A percentile compares a stretch with the other conserved stretches of the same genome.
phyloP scores from a whole-genome alignment of 306 rosid species.

The Fagus sylvatica region DNA sequence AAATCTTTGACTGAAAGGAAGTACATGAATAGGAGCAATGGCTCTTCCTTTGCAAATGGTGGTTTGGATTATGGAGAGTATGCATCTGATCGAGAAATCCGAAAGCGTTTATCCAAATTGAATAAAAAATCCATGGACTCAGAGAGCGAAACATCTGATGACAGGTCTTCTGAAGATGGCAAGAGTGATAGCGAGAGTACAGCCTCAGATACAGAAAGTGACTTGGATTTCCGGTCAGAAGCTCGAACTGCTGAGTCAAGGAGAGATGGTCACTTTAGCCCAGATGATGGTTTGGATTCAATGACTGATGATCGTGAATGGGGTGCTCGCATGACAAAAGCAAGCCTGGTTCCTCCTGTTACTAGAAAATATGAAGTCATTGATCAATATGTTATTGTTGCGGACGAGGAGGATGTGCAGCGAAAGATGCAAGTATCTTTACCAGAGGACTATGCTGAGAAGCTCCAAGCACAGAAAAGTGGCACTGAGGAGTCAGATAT shows the following conservation, averaged over 20 bases:
- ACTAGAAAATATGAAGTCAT: conserved; percentile 94
- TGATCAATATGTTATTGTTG: conserved; percentile 78
- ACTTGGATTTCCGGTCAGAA: conserved; percentile 51
- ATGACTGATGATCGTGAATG: conserved; percentile 87
- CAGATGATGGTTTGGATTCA: conserved; percentile 57
- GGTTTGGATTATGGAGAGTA: conserved; percentile 64
- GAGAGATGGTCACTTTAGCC: conserved; percentile 48
- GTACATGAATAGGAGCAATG: conserved; percentile 64
- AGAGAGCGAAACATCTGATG: conserved; percentile 90
- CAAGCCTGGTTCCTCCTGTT: conserved; percentile 98
- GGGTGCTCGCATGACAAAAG: conserved; percentile 99
- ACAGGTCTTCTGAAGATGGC: conserved; percentile 70
- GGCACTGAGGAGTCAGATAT: conserved; percentile 95
- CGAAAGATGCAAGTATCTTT: conserved; percentile 92
- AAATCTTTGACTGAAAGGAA: conserved; percentile 68
- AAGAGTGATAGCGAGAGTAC: conserved; percentile 75
- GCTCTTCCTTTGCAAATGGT: conserved; percentile 47
- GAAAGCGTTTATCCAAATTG: conserved; percentile 76
- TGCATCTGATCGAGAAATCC: conserved; percentile 86
- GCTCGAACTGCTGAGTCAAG: conserved; percentile 50
- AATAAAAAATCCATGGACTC: conserved; percentile 76
- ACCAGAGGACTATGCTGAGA: conserved; percentile 94
- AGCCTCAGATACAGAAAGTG: conserved; percentile 68
- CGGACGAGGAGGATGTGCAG: conserved; percentile 87
- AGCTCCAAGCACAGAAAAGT: conserved; percentile 84